Conservation (phyloP, 305 asterid genomes). For the Nicotiana rustica region DNA sequence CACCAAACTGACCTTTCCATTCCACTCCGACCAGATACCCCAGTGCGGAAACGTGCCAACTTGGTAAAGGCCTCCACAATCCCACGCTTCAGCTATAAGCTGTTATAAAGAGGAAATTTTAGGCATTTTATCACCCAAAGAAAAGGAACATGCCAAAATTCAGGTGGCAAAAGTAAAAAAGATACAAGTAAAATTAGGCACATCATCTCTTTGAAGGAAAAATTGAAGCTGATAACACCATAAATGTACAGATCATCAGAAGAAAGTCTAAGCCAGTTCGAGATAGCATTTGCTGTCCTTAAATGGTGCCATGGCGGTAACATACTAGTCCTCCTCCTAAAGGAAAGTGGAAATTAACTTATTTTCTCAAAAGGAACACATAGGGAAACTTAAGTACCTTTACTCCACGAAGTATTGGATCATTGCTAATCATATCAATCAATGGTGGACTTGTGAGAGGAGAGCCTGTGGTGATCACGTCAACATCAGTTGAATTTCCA, state of each 20-base stretch:
- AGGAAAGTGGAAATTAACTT: conserved; percentile 25
- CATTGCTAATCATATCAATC: conserved; percentile 94
- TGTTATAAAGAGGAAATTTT: conserved; percentile 41
- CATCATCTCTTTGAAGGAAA: not conserved
- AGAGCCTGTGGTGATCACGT: conserved; percentile 79
- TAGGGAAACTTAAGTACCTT: conserved; percentile 58
- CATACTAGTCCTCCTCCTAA: conserved; percentile 4
- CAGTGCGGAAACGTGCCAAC: conserved; percentile 95
- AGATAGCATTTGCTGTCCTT: not conserved
- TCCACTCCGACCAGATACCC: conserved; percentile 99
- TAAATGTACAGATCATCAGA: not conserved
- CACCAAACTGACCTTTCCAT: conserved; percentile 79
- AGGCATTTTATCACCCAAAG: conserved; percentile 12
- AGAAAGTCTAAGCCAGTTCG: not conserved
- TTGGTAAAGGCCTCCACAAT: conserved; percentile 99
- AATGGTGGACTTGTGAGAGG: conserved; percentile 90
- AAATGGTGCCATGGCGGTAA: not conserved
- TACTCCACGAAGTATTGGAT: conserved; percentile 88
- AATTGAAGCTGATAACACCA: not conserved
- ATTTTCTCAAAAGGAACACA: conserved; percentile 33
- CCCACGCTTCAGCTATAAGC: conserved; percentile 99
- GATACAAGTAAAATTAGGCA: not conserved
- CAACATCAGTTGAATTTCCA: conserved; percentile 77
- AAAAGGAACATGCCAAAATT: conserved; percentile 26
- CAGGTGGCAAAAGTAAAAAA: conserved; percentile 23